Conservation (phyloP, 345 rosid genomes). For the Euphorbia peplus region DNA sequence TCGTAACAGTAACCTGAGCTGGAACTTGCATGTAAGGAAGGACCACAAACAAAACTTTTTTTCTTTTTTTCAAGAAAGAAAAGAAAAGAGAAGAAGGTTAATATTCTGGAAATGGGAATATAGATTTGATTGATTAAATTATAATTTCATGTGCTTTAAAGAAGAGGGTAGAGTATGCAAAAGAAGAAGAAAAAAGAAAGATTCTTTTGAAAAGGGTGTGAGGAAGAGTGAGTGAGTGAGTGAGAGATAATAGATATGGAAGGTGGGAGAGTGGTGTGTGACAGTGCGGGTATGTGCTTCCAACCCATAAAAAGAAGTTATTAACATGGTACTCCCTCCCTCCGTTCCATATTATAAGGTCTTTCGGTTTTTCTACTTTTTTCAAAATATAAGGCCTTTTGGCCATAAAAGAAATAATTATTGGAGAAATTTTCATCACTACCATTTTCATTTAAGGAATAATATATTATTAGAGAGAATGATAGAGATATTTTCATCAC, state of each 20-base stretch:
- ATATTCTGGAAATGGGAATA: background rate
- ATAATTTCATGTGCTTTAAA: constrained; percentile 10
- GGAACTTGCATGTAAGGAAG: constrained; percentile 22
- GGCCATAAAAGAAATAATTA: too few relatives aligned
- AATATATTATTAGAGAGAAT: too few relatives aligned
- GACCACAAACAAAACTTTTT: background rate
- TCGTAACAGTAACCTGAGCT: constrained; percentile 19
- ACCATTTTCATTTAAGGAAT: too few relatives aligned
- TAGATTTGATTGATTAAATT: background rate
- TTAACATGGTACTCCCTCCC: too few relatives aligned
- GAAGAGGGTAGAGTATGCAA: background rate
- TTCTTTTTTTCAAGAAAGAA: background rate
- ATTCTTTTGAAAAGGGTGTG: constrained; percentile 19
- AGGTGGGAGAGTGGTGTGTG: background rate
- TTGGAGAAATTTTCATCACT: too few relatives aligned
- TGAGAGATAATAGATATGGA: background rate
- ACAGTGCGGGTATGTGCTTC: too few relatives aligned
- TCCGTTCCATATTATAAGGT: too few relatives aligned
- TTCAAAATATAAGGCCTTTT: too few relatives aligned
- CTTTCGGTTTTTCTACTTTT: too few relatives aligned
- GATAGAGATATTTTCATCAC: too few relatives aligned
- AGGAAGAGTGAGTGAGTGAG: background rate
- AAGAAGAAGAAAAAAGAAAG: constrained; percentile 15
- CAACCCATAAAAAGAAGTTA: too few relatives aligned
- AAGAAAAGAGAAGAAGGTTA: background rate